Base-by-base conservation (phyloP, 2,329 filamentous ascomycete species). In the Pseudogymnoascus sp. region DNA sequence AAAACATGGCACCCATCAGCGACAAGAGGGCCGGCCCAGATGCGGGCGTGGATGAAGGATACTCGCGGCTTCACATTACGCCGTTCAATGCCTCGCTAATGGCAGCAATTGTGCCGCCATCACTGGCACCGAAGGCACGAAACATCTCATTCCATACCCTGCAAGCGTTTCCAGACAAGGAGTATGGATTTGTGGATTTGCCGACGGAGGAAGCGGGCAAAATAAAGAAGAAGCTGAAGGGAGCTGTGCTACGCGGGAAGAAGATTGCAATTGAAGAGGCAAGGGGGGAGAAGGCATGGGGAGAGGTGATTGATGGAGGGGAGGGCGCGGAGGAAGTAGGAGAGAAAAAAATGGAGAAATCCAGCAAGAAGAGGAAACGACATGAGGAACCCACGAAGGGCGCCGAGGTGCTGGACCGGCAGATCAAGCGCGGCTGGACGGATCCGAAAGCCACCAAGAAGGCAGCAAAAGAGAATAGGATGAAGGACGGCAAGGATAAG, bases 131-230 rank as follows among this genome's bases (percentile, higher is more conserved):
- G 12, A 78, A 79, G 52, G 91, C 90, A 19, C 85, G 85, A 65
- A 90, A 92, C 72, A 83, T 97, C 61, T 96, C 92, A n/a, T 97
- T 88, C 76, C 93, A 97, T 75, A 80, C 80, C 4, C 77, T 97
- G 67, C 84, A 91, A 71, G 92, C 92, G 0, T 96, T 96, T 66
- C 93, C 93, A 12, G 94, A 99, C 67, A 89, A 85, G 72, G 87
- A 84, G 61, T 99, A 91, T 84, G 94, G 93, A 62, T 99, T 90
- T 76, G 80, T 97, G 64, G 92, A 95, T 55, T 77, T 99, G 38
- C 92, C 92, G 0, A 76, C 74, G 2, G 83, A 85, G 75, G 92
- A 96, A 67, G 94, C 93, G 8, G 89, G 93, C n/a, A 96, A 92
- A 74, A 76, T 97, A 61, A 91, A 87, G 77, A 93, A 89, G 77